These are phyloP conservation scores for Talaromyces stipitatus DNA, from an alignment of 495 filamentous ascomycete genomes.

Conservation along the genomic window DNA sequence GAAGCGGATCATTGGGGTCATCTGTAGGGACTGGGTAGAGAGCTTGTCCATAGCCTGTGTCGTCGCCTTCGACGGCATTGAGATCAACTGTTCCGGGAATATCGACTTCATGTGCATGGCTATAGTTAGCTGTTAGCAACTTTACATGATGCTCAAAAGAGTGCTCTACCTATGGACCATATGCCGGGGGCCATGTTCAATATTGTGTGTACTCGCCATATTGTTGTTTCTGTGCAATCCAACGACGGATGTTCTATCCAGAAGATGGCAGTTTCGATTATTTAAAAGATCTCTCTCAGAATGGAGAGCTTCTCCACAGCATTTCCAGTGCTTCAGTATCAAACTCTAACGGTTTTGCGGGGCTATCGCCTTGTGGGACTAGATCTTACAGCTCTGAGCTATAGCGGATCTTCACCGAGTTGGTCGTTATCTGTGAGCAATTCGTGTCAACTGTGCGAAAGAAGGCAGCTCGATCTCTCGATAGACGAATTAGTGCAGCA, in stretches of 20 bases:
- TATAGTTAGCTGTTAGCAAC: conserved; percentile 10
- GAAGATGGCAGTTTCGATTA: neutral
- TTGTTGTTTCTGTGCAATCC: neutral
- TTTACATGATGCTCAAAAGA: neutral
- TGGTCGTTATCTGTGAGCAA: neutral
- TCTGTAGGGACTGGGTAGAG: conserved; percentile 55
- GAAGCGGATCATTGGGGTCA: conserved; percentile 59
- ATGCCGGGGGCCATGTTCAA: neutral
- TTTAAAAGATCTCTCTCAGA: neutral
- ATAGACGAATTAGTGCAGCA: too few relatives aligned
- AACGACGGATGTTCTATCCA: neutral
- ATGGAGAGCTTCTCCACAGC: neutral
- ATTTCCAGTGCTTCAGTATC: neutral
- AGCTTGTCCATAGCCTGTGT: conserved; percentile 53
- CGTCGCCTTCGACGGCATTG: conserved; percentile 49
- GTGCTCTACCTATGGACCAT: neutral
- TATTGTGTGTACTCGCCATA: neutral
- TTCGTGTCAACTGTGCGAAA: neutral
- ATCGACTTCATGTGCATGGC: conserved; percentile 51
- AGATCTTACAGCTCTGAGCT: neutral
- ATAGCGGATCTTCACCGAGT: neutral
- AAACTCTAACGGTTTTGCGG: neutral
- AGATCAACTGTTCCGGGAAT: conserved; percentile 53
- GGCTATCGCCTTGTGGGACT: neutral
- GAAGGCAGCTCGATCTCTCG: neutral